A percentile compares a stretch with the other conserved stretches of the same genome.
Evolutionary conservation across 345 rosid genomes (phyloP).

Genomic region (Salix udensis): DNA sequence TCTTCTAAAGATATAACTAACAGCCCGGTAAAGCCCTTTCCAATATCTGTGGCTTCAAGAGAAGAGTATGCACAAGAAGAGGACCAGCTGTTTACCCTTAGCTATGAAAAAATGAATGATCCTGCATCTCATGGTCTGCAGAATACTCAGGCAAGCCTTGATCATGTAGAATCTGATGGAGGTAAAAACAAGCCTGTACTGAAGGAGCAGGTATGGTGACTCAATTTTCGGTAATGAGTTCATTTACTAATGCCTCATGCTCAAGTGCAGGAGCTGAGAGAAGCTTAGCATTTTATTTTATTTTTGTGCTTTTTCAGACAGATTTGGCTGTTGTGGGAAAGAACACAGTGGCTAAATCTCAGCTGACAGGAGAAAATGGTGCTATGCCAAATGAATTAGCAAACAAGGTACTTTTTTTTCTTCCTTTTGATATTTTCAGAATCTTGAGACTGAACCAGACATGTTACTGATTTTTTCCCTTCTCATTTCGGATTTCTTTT

Average conservation of each 20-base stretch:
- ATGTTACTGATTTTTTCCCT: not conserved
- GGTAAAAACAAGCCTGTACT: constrained; percentile 23
- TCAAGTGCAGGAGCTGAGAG: not conserved
- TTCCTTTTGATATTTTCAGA: not conserved
- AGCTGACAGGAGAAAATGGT: constrained; percentile 23
- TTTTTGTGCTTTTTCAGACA: constrained; percentile 23
- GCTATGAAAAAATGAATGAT: constrained; percentile 37
- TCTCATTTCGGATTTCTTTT: not conserved
- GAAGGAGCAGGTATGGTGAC: constrained; percentile 56
- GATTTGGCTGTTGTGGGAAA: constrained; percentile 24
- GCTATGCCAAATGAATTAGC: constrained; percentile 18
- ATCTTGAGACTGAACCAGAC: not conserved
- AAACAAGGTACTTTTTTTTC: constrained; percentile 32
- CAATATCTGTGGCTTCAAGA: constrained; percentile 42
- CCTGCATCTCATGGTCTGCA: constrained; percentile 40
- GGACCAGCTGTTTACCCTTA: constrained; percentile 38
- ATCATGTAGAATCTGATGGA: constrained; percentile 34
- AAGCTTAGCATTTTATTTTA: not conserved
- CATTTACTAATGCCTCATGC: constrained; percentile 7
- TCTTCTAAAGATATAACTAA: constrained; percentile 54
- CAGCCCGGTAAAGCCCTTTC: constrained; percentile 50
- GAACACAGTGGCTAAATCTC: constrained; percentile 22
- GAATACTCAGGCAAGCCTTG: constrained; percentile 20
- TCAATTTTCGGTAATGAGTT: not conserved
- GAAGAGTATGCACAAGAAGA: constrained; percentile 48